These are phyloP conservation scores for Ananas comosus DNA, from an alignment of 176 grass and related monocot genomes.

Conservation along the genomic window DNA sequence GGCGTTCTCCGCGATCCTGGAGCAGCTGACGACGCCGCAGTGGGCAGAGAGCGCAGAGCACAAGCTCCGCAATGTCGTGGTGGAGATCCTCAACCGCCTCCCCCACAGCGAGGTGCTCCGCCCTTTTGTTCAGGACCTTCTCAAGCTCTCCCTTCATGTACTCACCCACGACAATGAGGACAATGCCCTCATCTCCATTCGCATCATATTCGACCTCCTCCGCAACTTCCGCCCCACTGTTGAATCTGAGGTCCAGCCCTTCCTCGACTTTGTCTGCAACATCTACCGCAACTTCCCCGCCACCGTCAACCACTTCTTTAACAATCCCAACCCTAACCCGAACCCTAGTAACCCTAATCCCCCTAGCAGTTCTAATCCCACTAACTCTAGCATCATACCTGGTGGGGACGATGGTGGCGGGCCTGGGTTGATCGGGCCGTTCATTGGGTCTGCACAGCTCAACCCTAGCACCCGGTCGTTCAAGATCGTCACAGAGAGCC, in stretches of 20 bases:
- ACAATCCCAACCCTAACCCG: slow-evolving; percentile 20
- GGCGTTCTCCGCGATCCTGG: slow-evolving; percentile 85
- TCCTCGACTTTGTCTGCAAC: slow-evolving; percentile 76
- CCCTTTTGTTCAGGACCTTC: slow-evolving; percentile 89
- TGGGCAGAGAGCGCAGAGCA: slow-evolving; percentile 65
- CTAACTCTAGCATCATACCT: slow-evolving; percentile 3
- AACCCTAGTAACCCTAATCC: neutral
- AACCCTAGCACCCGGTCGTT: slow-evolving; percentile 91
- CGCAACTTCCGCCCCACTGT: slow-evolving; percentile 97
- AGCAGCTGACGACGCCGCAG: slow-evolving; percentile 53
- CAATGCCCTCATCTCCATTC: slow-evolving; percentile 82
- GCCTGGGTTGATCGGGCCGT: slow-evolving; percentile 18
- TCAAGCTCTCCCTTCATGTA: slow-evolving; percentile 89
- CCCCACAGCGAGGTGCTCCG: slow-evolving; percentile 97
- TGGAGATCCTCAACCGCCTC: slow-evolving; percentile 94
- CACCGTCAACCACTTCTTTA: slow-evolving; percentile 77
- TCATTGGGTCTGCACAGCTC: slow-evolving; percentile 45
- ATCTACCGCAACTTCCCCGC: slow-evolving; percentile 77
- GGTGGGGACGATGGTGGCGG: slow-evolving; percentile 11
- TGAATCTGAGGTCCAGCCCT: slow-evolving; percentile 95
- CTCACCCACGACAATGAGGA: slow-evolving; percentile 93
- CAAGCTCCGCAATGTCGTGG: slow-evolving; percentile 90
- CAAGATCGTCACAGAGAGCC: slow-evolving; percentile 95
- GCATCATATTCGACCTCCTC: slow-evolving; percentile 92
- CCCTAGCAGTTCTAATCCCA: neutral